Conservation (phyloP, 352 stramenopile genomes). For the Globisporangium barbulae region DNA sequence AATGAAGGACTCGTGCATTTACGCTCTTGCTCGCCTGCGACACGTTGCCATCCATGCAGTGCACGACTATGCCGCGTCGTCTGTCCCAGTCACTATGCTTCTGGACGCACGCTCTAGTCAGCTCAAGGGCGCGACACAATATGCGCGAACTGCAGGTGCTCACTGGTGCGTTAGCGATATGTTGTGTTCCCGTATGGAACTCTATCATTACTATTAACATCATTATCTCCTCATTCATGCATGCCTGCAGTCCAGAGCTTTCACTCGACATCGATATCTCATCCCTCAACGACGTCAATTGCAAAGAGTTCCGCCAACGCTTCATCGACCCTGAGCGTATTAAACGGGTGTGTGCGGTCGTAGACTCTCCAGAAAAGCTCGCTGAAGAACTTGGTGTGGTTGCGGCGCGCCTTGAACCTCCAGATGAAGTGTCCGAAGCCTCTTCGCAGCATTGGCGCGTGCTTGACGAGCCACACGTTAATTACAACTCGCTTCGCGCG, state of each 20-base stretch:
- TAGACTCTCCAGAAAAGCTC: slow-evolving; percentile 10
- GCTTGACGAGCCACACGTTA: not conserved
- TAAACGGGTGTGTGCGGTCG: not conserved
- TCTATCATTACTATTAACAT: no score
- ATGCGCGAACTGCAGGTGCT: no score
- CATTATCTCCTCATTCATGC: no score
- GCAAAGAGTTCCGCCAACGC: not conserved
- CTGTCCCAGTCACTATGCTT: not conserved
- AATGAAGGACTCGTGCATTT: not conserved
- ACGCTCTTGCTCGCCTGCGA: not conserved
- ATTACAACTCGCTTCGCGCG: not conserved
- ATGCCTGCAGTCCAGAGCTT: not conserved
- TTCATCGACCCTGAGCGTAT: not conserved
- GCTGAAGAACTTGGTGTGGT: not conserved
- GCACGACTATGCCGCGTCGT: not conserved
- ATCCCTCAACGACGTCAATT: not conserved
- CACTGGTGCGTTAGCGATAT: no score
- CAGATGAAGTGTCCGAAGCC: not conserved
- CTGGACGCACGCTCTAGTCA: no score
- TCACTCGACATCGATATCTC: no score
- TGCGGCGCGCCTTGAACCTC: not conserved
- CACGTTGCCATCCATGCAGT: not conserved
- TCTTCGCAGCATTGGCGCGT: slow-evolving; percentile 2
- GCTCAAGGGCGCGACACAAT: no score
- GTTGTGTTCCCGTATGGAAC: no score